A percentile compares a stretch with the other conserved stretches of the same genome.
Conservation (phyloP, 139 green algal species). For the Chlorella sp. region DNA sequence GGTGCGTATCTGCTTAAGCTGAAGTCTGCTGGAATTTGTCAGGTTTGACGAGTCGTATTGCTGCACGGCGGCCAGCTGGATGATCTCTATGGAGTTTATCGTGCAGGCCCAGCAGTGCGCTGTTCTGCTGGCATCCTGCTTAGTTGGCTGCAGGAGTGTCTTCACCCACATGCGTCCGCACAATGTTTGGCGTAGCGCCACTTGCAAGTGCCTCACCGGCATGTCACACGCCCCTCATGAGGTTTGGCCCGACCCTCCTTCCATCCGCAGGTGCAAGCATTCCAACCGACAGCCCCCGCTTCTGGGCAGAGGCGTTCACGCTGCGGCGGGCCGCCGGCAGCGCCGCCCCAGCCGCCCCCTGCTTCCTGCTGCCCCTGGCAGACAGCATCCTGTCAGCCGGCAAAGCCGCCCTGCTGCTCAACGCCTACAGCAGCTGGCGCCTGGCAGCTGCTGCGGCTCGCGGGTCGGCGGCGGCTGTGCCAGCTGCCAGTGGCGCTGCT, state of each 20-base stretch:
- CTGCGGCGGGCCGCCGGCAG: slow-evolving; percentile 9
- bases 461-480: neutral
- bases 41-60: too few relatives aligned
- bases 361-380: slow-evolving; percentile 44
- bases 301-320: slow-evolving; percentile 41
- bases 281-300: slow-evolving; percentile 31
- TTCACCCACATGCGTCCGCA: too few relatives aligned
- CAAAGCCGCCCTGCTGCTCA: slow-evolving; percentile 50
- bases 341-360: slow-evolving; percentile 18
- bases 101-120: too few relatives aligned
- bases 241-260: neutral
- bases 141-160: too few relatives aligned
- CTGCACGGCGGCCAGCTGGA: too few relatives aligned
- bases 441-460: slow-evolving; percentile 11
- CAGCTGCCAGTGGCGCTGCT: neutral
- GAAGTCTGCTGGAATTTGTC: too few relatives aligned
- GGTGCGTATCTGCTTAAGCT: too few relatives aligned
- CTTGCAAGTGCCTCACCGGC: too few relatives aligned
- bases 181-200: too few relatives aligned
- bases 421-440: slow-evolving; percentile 19
- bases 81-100: too few relatives aligned
- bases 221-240: too few relatives aligned
- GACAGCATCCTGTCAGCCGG: slow-evolving; percentile 52
- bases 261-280: slow-evolving; percentile 17
- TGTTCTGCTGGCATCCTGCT: too few relatives aligned